Evolutionary conservation across 495 filamentous ascomycete species (phyloP).

Genomic region (Amniculicola lignicola): DNA sequence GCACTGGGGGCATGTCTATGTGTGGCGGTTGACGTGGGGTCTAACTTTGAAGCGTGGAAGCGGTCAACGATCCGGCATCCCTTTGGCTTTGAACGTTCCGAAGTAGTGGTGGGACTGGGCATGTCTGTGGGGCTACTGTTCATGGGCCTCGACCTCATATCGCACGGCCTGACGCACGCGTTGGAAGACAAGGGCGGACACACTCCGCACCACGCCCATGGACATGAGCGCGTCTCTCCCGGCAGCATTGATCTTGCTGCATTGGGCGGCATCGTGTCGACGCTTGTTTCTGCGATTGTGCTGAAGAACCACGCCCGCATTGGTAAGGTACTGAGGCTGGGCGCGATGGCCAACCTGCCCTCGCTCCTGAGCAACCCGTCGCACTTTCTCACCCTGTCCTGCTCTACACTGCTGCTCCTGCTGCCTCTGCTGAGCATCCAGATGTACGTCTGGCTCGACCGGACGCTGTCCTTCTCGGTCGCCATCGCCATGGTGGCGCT

Average conservation of each 20-base stretch:
- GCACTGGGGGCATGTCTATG: constrained; percentile 90
- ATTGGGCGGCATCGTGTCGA: constrained; percentile 81
- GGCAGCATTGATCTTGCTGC: constrained; percentile 80
- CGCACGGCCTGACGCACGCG: constrained; percentile 85
- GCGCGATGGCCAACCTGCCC: constrained; percentile 76
- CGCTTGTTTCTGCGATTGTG: constrained; percentile 78
- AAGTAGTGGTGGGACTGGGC: constrained; percentile 94
- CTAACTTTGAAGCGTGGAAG: constrained; percentile 97
- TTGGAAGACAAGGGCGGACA: constrained; percentile 61
- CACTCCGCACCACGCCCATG: constrained; percentile 59
- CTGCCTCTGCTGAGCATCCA: constrained; percentile 77
- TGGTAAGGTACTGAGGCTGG: constrained; percentile 75
- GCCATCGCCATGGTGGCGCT: constrained; percentile 82
- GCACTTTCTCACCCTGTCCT: constrained; percentile 86
- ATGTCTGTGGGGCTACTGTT: constrained; percentile 94
- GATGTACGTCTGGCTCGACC: constrained; percentile 76
- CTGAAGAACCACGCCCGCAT: constrained; percentile 94
- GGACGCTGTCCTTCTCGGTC: constrained; percentile 72
- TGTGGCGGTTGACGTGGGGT: constrained; percentile 84
- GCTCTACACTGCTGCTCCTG: constrained; percentile 73
- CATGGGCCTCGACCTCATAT: constrained; percentile 92
- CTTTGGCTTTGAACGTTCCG: constrained; percentile 80
- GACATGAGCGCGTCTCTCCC: constrained; percentile 64
- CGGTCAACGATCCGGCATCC: constrained; percentile 88
- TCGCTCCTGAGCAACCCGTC: constrained; percentile 84